These are phyloP conservation scores for Gracilaria gracilis DNA, from an alignment of 23 red algal genomes.

Conservation along the genomic window DNA sequence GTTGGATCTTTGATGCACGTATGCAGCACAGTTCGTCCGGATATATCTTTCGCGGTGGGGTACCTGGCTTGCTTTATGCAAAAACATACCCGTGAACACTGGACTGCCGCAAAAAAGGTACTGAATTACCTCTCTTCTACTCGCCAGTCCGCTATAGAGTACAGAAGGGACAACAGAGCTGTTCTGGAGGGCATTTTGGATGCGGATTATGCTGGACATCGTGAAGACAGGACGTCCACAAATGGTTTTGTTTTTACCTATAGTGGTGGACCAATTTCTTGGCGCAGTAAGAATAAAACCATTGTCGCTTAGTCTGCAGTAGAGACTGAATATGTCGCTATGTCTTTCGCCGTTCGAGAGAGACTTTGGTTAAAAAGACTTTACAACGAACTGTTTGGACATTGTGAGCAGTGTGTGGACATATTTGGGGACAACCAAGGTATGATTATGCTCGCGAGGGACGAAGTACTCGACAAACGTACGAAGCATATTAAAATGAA, in stretches of 20 bases:
- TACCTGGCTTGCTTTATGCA: slow-evolving; percentile 27
- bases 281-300: slow-evolving; percentile 43
- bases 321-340: slow-evolving; percentile 30
- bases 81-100: background rate
- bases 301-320: slow-evolving; percentile 24
- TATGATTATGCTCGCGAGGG: background rate
- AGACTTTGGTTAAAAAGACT: slow-evolving; percentile 32
- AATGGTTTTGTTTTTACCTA: slow-evolving; percentile 29
- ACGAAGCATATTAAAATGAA: slow-evolving; percentile 58
- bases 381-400: background rate
- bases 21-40: background rate
- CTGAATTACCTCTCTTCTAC: background rate
- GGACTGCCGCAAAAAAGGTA: background rate
- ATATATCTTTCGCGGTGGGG: slow-evolving; percentile 17
- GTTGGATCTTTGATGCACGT: slow-evolving; percentile 32
- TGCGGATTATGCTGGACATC: slow-evolving; percentile 14
- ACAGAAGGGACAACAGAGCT: background rate
- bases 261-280: slow-evolving; percentile 11
- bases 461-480: slow-evolving; percentile 16
- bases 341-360: slow-evolving; percentile 15
- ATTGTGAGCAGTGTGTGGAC: background rate
- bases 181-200: background rate
- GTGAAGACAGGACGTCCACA: slow-evolving; percentile 22
- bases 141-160: background rate
- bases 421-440: background rate